Conservation (phyloP, 2,329 filamentous ascomycete species). For the Calonectria leucothoes region DNA sequence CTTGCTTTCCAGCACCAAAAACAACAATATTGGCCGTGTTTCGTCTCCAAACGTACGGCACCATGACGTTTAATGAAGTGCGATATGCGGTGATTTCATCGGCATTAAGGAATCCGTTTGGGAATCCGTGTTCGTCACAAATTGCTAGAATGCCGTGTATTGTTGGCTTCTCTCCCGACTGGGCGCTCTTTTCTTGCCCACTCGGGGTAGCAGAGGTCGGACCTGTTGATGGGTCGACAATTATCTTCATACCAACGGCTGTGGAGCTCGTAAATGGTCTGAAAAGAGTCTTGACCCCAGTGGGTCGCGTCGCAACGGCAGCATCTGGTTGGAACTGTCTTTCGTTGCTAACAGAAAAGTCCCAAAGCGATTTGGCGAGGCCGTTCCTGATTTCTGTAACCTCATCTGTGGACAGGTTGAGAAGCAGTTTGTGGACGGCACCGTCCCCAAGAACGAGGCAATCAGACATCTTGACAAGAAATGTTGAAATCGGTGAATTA, state of each 20-base stretch:
- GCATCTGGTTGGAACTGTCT: slow-evolving; percentile 33
- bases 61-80: slow-evolving; percentile 72
- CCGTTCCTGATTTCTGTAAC: slow-evolving; percentile 23
- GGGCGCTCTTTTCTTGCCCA: not conserved
- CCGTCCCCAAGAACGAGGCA: slow-evolving; percentile 30
- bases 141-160: slow-evolving; percentile 29
- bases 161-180: not conserved
- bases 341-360: slow-evolving; percentile 32
- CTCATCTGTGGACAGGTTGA: slow-evolving; percentile 25
- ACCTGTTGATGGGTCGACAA: slow-evolving; percentile 30
- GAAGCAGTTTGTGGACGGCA: slow-evolving; percentile 29
- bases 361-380: slow-evolving; percentile 25
- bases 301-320: slow-evolving; percentile 34
- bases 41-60: slow-evolving; percentile 62
- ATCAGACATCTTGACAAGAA: not conserved
- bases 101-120: not conserved
- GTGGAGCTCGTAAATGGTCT: slow-evolving; percentile 35
- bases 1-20: slow-evolving; percentile 78
- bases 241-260: slow-evolving; percentile 39
- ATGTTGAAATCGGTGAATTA: no score
- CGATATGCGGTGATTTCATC: slow-evolving; percentile 67
- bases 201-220: not conserved
- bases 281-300: slow-evolving; percentile 39
- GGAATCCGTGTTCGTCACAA: slow-evolving; percentile 14
- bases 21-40: slow-evolving; percentile 65